Evolutionary conservation across 192 early-diverging fungal genomes (phyloP), one percentile per base, ranked within the genome.

Genomic region (Pilobolus umbonatus): DNA sequence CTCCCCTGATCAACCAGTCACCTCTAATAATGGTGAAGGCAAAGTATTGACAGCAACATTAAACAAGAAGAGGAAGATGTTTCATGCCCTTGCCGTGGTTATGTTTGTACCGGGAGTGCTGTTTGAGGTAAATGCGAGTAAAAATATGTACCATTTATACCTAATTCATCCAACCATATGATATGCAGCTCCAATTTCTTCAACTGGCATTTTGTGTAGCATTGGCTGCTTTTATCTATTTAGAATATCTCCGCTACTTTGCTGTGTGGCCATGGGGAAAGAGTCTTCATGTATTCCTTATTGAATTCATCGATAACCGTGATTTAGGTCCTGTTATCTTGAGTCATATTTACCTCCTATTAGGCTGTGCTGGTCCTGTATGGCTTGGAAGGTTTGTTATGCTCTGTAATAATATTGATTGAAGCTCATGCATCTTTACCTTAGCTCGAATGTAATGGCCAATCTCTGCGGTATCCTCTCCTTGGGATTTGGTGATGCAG

Each of bases 311-410:
- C n/a, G 93, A 96, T 55, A 69, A 77, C 35, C 82, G 90, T 10
- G 96, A 98, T 57, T 67, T 80, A 2, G 96, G 94, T 19, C 80
- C 83, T 0, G 79, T 88, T 26, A 88, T 98, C 6, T 69, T 96
- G 3, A 87, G 89, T 28, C 96, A 98, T 59, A 69, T 97, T 36
- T 95, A 95, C 53, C 72, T 98, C 17, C 66, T 98, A 8, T 30
- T 92, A 21, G 96, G 96, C 5, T 98, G 96, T 66, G 94, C 94
- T 1, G 57, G 84, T 17, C 89, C 94, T 0, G 86, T 97, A 24
- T 98, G 93, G 92, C 70, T 96, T 22, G 80, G 80, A 61, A 71
- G 84, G 86, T 85, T 55, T 47, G n/a, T 65, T 31, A 24, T 31
- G 21, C n/a, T n/a, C n/a, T n/a, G n/a, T n/a, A n/a, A n/a, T n/a